Percentiles rank a stretch among this genome's conserved stretches.
phyloP scores from a whole-genome alignment of 129 eudicot species.

The Deinandra increscens region DNA sequence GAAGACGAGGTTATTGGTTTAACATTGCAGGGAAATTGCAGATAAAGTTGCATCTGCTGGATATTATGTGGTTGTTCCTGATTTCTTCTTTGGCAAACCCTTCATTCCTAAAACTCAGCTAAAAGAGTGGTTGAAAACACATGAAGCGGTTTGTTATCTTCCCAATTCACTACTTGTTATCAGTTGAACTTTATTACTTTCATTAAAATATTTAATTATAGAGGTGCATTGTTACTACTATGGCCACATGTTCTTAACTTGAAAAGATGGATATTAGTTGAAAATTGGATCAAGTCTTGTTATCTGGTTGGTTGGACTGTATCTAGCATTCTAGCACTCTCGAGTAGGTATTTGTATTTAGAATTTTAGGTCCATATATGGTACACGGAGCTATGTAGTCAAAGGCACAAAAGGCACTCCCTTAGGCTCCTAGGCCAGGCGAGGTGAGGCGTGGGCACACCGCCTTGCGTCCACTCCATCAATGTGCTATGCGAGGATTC shows the following conservation, averaged over 20 bases:
- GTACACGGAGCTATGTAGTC: too few relatives aligned
- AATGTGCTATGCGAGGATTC: too few relatives aligned
- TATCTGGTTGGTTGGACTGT: too few relatives aligned
- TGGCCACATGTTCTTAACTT: slow-evolving; percentile 1
- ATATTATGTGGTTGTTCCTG: slow-evolving; percentile 69
- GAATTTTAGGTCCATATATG: too few relatives aligned
- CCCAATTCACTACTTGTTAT: not conserved
- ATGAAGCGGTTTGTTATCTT: slow-evolving; percentile 48
- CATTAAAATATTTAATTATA: not conserved
- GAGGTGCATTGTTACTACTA: not conserved
- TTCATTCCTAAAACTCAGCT: slow-evolving; percentile 33
- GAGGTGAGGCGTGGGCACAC: too few relatives aligned
- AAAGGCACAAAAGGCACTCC: too few relatives aligned
- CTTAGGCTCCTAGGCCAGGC: too few relatives aligned
- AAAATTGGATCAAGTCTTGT: too few relatives aligned
- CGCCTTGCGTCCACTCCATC: too few relatives aligned
- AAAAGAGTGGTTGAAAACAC: slow-evolving; percentile 54
- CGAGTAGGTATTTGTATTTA: too few relatives aligned
- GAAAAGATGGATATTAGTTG: too few relatives aligned
- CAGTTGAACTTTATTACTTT: not conserved
- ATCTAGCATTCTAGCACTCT: too few relatives aligned
- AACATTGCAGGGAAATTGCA: slow-evolving; percentile 54
- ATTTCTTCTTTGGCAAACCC: slow-evolving; percentile 62
- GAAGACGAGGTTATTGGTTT: slow-evolving; percentile 16
- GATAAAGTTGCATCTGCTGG: slow-evolving; percentile 73